These are phyloP conservation scores for Carex scoparia DNA, from an alignment of 176 grass and related monocot genomes.

Conservation along the genomic window DNA sequence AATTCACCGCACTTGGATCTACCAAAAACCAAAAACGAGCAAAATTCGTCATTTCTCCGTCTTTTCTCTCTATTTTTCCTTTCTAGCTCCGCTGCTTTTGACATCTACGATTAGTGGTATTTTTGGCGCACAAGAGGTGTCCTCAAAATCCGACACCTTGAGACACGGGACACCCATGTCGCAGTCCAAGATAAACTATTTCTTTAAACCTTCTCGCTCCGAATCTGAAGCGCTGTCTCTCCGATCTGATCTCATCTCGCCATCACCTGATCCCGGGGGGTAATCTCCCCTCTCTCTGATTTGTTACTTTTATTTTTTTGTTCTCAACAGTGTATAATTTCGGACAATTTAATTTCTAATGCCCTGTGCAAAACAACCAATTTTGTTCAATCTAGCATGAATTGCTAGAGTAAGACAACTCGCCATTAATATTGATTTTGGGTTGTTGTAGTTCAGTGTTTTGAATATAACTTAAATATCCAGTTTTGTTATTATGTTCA, in stretches of 20 bases:
- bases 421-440: neutral
- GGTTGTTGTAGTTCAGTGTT: neutral
- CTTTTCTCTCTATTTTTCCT: no score
- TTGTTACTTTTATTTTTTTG: neutral
- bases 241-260: neutral
- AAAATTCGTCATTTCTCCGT: no score
- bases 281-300: conserved; percentile 13
- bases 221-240: neutral
- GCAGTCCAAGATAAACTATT: no score
- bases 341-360: neutral
- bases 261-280: neutral
- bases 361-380: neutral
- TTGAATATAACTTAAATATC: neutral
- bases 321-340: neutral
- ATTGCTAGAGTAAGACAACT: neutral
- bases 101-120: no score
- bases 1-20: neutral
- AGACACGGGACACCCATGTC: neutral
- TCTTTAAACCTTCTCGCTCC: no score
- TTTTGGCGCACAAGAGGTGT: neutral
- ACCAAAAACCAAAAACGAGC: no score
- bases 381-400: neutral
- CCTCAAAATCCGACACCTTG: neutral
- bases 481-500: neutral
- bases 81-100: no score